These are phyloP conservation scores for Psidium guajava DNA, from an alignment of 345 rosid species.

Conservation along the genomic window DNA sequence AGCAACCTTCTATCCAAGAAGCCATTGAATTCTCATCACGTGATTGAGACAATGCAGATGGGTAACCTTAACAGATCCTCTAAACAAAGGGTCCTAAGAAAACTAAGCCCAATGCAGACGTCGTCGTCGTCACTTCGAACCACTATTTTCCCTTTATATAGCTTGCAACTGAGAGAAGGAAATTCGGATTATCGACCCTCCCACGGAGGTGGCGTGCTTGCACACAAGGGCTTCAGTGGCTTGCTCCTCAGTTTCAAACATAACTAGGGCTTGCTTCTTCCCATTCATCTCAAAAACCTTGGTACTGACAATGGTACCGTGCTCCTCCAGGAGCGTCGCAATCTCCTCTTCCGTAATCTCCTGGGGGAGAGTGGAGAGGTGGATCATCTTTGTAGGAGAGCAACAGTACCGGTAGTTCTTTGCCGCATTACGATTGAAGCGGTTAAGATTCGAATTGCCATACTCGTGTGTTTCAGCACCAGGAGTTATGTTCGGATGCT, in stretches of 20 bases:
- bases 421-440: slow-evolving; percentile 95
- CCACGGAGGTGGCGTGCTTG: slow-evolving; percentile 86
- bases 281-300: slow-evolving; percentile 94
- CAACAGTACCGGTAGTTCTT: slow-evolving; percentile 97
- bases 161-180: slow-evolving; percentile 97
- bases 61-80: not conserved
- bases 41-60: not conserved
- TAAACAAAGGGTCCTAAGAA: not conserved
- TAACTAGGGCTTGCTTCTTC: slow-evolving; percentile 81
- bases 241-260: slow-evolving; percentile 82
- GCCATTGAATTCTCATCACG: not conserved
- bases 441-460: slow-evolving; percentile 74
- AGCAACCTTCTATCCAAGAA: not conserved
- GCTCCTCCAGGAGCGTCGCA: slow-evolving; percentile 58
- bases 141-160: slow-evolving; percentile 14
- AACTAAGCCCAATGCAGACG: not conserved
- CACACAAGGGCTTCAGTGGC: slow-evolving; percentile 91
- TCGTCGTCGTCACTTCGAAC: not conserved
- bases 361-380: slow-evolving; percentile 85
- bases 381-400: slow-evolving; percentile 95
- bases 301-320: slow-evolving; percentile 52
- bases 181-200: slow-evolving; percentile 76
- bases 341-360: slow-evolving; percentile 84
- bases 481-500: slow-evolving; percentile 80
- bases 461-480: slow-evolving; percentile 90